These are phyloP conservation scores for Pelargonium fulgidum DNA, from an alignment of 441 rosid genomes.

Conservation along the genomic window DNA sequence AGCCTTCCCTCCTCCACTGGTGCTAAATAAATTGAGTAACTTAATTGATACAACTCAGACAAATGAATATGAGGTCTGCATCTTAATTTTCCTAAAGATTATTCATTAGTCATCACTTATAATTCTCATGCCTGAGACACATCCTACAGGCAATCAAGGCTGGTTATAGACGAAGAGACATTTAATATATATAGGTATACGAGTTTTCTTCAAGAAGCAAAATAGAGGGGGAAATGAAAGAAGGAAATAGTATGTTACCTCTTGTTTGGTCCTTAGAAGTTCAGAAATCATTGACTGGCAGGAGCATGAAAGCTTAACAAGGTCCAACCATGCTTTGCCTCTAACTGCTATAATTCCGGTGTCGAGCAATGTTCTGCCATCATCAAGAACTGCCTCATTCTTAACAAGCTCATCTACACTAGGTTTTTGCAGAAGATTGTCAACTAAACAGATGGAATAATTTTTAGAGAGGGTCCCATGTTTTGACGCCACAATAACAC, in stretches of 20 bases:
- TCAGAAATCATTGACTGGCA: constrained; percentile 63
- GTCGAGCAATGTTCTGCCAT: constrained; percentile 85
- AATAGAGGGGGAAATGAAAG: background rate
- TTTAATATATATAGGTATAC: too few species aligned
- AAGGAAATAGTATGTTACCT: constrained; percentile 35
- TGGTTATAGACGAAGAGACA: background rate
- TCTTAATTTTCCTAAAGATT: background rate
- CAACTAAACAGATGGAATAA: constrained; percentile 50
- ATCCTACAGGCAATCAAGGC: background rate
- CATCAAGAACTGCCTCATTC: constrained; percentile 69
- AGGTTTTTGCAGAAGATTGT: constrained; percentile 86
- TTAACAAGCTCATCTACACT: constrained; percentile 53
- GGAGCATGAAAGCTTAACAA: constrained; percentile 65
- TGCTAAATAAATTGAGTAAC: background rate
- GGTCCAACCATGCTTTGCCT: constrained; percentile 86
- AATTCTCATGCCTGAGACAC: background rate
- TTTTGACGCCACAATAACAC: constrained; percentile 77
- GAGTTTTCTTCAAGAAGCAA: constrained; percentile 4
- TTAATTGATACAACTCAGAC: background rate
- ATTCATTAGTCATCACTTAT: background rate
- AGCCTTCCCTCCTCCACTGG: constrained; percentile 2
- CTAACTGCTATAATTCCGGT: constrained; percentile 88
- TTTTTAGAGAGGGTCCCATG: constrained; percentile 31
- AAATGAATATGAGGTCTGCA: background rate
- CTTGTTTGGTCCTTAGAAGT: constrained; percentile 55